Base-by-base conservation (phyloP, 768 basidiomycete species). In the Russula sp. region DNA sequence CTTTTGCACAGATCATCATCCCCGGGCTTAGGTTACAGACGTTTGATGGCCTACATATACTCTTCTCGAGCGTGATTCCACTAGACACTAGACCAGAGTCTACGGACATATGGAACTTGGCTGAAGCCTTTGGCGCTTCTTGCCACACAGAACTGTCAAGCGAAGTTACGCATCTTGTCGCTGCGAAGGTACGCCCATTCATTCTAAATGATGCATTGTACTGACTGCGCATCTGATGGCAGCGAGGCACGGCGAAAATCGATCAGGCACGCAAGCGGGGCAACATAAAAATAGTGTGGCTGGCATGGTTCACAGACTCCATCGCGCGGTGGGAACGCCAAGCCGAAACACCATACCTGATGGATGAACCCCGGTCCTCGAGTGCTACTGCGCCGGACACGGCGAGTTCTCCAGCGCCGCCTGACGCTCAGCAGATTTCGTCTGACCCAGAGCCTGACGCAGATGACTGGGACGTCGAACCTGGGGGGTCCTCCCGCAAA, bases 61-160 rank as follows among this genome's bases (percentile, higher is more conserved):
- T 96, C 40, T 98, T 99, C 76, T 98, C 96, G 1, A 92, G 94
- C 62, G 86, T 99, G 46, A 94, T 98, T 61, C 94, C 96, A 5
- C 82, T 95, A n/a, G 89, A 93, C 70, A 87, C 85, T 3, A 79
- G 77, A 61, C 89, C 92, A 42, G 88, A 94, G 73, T 79, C 80
- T 54, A 90, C 83, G 57, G 92, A 94, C 70, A 84, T 93, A 56
- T 96, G 93, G 93, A 81, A 84, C 69, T 80, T 88, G 73, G 93
- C 96, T 14, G 81, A 83, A 54, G 87, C 90, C 76, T 98, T 97
- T 70, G 96, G 96, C 10, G 96, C 96, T 2, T 79, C 79, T 53
- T 92, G 89, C 74, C 82, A 86, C 53, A 87, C 82, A 18, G 87
- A 92, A 67, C 73, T 97, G 46, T 80, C 79, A 5, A 74, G 73